These are phyloP conservation scores for Apiospora hydei DNA, from an alignment of 2,329 filamentous ascomycete genomes.

Conservation along the genomic window DNA sequence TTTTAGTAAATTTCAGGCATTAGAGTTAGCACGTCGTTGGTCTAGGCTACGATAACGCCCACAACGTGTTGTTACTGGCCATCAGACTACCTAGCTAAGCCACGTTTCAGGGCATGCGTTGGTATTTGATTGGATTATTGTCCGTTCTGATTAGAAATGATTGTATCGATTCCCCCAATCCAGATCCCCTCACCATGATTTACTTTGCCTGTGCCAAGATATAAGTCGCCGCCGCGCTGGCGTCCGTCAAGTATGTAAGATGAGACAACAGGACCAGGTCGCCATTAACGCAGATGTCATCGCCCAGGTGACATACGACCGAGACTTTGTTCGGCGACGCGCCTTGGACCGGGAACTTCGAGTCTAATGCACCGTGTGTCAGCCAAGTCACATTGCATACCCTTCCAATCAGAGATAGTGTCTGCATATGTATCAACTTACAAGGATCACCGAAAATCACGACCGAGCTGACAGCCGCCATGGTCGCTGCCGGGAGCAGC, in stretches of 20 bases:
- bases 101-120: background rate
- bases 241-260: background rate
- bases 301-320: constrained; percentile 7
- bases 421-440: background rate
- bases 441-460: constrained; percentile 15
- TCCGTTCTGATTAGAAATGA: background rate
- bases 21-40: background rate
- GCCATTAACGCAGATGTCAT: constrained; percentile 11
- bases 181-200: background rate
- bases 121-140: too few relatives aligned
- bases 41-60: background rate
- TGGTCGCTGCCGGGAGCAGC: background rate
- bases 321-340: background rate
- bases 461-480: constrained; percentile 7
- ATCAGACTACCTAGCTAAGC: background rate
- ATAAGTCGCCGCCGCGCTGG: background rate
- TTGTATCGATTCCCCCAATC: too few relatives aligned
- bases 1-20: background rate
- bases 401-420: background rate
- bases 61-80: background rate
- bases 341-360: background rate
- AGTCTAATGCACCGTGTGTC: background rate
- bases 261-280: background rate
- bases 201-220: background rate
- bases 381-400: background rate